Conservation (phyloP, 1,139 yeast genomes). For the Kodamaea suecica region DNA sequence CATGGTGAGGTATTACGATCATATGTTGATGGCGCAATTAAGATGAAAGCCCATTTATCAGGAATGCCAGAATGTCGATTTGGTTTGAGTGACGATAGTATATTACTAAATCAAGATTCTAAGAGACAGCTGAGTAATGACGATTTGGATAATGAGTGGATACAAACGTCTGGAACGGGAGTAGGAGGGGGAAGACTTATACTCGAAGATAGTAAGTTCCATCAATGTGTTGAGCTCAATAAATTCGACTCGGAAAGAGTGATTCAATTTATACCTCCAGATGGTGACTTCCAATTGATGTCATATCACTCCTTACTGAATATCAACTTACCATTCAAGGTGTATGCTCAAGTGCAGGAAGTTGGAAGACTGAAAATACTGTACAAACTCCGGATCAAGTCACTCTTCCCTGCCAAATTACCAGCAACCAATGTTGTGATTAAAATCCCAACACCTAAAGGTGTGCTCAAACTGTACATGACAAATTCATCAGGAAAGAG, state of each 20-base stretch:
- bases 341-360: conserved; percentile 59
- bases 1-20: conserved; percentile 63
- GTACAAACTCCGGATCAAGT: conserved; percentile 58
- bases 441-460: conserved; percentile 69
- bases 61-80: conserved; percentile 73
- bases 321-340: conserved; percentile 67
- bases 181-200: conserved; percentile 40
- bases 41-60: conserved; percentile 67
- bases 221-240: conserved; percentile 76
- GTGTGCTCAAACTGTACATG: conserved; percentile 50
- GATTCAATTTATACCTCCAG: conserved; percentile 83
- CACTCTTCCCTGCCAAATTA: conserved; percentile 59
- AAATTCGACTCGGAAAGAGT: conserved; percentile 65
- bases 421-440: conserved; percentile 65
- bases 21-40: conserved; percentile 74
- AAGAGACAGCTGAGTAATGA: not conserved
- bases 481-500: conserved; percentile 63
- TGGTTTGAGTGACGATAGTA: conserved; percentile 52
- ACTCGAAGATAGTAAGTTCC: conserved; percentile 81
- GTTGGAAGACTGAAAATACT: conserved; percentile 49
- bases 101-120: conserved; percentile 15
- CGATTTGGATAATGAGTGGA: not conserved
- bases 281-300: conserved; percentile 89
- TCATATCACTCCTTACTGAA: conserved; percentile 57
- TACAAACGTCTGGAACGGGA: not conserved